phyloP scores from a whole-genome alignment of 2,329 filamentous ascomycete species.

The Escovopsis sp. region DNA sequence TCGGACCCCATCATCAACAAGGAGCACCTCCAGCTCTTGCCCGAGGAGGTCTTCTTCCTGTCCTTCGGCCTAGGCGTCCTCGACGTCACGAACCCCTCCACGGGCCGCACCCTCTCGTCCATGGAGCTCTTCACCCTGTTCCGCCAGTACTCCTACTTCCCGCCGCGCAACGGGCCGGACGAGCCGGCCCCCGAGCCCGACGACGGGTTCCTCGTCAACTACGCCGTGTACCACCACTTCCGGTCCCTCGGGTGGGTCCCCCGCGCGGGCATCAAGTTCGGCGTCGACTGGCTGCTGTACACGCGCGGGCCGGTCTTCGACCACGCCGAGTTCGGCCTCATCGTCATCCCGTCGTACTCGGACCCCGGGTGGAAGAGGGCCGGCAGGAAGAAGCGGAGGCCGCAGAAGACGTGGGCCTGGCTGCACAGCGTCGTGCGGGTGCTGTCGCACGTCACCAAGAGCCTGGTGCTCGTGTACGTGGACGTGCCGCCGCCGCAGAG shows the following conservation, averaged over 20 bases:
- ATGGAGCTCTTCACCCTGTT: constrained; percentile 51
- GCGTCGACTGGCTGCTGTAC: constrained; percentile 89
- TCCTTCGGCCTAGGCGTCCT: constrained; percentile 67
- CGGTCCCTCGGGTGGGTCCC: constrained; percentile 91
- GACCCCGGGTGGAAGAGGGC: constrained; percentile 55
- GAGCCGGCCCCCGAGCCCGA: constrained; percentile 46
- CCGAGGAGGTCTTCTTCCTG: constrained; percentile 87
- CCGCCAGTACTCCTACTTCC: constrained; percentile 55
- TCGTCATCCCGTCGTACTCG: constrained; percentile 71
- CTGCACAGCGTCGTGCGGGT: constrained; percentile 83
- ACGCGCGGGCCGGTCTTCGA: constrained; percentile 84
- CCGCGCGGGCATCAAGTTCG: constrained; percentile 85
- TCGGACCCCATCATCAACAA: constrained; percentile 27
- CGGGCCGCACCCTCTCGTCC: constrained; percentile 31
- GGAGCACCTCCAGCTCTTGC: constrained; percentile 84
- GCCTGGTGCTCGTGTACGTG: constrained; percentile 76
- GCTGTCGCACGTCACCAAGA: constrained; percentile 81
- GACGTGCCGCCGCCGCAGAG: constrained; percentile 62
- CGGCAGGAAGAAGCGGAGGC: constrained; percentile 34
- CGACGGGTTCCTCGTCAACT: constrained; percentile 73
- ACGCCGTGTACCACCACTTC: constrained; percentile 90
- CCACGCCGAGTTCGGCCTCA: constrained; percentile 83
- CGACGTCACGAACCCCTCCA: constrained; percentile 38
- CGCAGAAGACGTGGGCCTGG: constrained; percentile 57
- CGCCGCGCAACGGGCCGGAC: constrained; percentile 30